Base-by-base conservation (phyloP, 2,329 filamentous ascomycete genomes). In the Fusarium dimerum region DNA sequence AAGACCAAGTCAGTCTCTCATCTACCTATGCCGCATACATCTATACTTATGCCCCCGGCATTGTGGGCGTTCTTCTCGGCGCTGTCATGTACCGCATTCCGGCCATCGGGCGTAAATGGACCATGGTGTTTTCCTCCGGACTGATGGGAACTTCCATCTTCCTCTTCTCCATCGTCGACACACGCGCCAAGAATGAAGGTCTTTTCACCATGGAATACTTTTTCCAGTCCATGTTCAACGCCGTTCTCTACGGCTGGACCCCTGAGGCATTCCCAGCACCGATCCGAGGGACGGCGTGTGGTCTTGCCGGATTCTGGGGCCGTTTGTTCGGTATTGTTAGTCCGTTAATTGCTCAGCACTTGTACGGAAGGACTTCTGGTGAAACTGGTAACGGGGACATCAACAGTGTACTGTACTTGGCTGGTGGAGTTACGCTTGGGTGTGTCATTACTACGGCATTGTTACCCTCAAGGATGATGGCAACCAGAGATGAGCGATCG, bases 241-340 rank as follows among this genome's bases (percentile, higher is more conserved):
- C 56, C 9, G 68, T 69, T 0, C 50, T 71, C 41, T 78, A 76
- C 48, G 76, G 73, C 0, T 78, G 74, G 66, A 84, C 81, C 0
- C 82, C 82, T 0, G 80, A 85, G 58, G 79, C 79, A 1, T 84
- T 85, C 66, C 80, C 80, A 0, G 79, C 77, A 3, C 78, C 80
- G 0, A 73, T 80, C 42, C 71, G 81, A 1, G 82, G 80, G 3
- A 82, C 80, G 0, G 82, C 82, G 0, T 80, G 78, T 58, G 82
- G 83, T 0, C 55, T 84, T 12, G 80, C 81, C 2, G 80, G 78
- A 53, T 85, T 83, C 61, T 84, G 80, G 79, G 82, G 82, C 2
- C 67, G 82, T 2, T 48, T 85, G 20, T 82, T 82, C 57, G 78
- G 79, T 10, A 84, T 85, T 42, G 74, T 85, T 15, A 80, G 78